Evolutionary conservation across 805 yeast species (phyloP), one percentile per base, ranked within the genome.

Genomic region (Starmerella davenportii): DNA sequence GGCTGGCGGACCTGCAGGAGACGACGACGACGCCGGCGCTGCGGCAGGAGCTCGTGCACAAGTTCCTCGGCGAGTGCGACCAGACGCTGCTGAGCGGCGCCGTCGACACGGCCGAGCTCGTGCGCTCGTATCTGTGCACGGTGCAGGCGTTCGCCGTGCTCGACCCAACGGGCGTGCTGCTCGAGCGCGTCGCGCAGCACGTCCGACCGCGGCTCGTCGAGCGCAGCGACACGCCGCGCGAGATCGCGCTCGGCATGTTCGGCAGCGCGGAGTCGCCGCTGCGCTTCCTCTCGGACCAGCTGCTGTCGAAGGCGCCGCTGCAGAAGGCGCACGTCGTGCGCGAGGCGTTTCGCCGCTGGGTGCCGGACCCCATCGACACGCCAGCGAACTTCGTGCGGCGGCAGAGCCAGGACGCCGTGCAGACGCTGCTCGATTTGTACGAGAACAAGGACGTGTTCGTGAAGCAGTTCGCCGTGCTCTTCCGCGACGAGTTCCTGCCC

Each of bases 361-460:
- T 56, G 7, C 94, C 94, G 0, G 93, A 80, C 48, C 94, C 94
- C 0, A 67, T 79, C 14, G 94, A 82, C 58, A 92, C 94, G 0
- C 67, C 84, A n/a, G 80, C 85, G 0, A 93, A 81, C 54, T 82
- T 79, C 59, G 67, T 70, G 34, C 70, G 71, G 43, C 64, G 66
- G 34, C 72, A 68, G 18, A 36, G 44, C 3, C 68, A 70, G 31
- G 93, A 80, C 50, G 68, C 75, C 4, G 72, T 82, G 18, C 82
- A 74, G 45, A 70, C 81, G 0, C 60, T 82, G 24, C 64, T 79
- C 2, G 72, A 85, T 1, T 69, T 82, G 1, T 78, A 73, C 56
- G 87, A 79, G 35, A 66, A 74, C 45, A 76, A 76, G 46, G 75
- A 69, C 14, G 61, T 69, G 1, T 76, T 81, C 46, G 66, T 79